Evolutionary conservation across 2,329 filamentous ascomycete species (phyloP).

Genomic region (Xylariaceae sp.): DNA sequence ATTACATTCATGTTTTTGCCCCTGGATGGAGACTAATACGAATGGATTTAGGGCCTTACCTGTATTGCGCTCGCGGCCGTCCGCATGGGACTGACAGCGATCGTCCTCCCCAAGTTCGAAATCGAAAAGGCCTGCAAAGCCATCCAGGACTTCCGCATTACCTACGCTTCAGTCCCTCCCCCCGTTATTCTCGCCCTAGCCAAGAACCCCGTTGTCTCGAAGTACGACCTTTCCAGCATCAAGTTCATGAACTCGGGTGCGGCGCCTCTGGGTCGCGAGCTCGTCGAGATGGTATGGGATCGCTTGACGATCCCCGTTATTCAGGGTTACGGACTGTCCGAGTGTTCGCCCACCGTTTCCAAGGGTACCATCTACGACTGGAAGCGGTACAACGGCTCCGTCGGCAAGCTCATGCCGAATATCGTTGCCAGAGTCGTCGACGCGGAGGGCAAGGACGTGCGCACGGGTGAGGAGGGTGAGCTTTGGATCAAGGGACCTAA

Average conservation of each 20-base stretch:
- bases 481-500: constrained; percentile 76
- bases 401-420: constrained; percentile 72
- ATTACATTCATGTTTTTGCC: neutral
- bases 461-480: constrained; percentile 60
- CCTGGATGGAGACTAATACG: neutral
- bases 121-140: constrained; percentile 71
- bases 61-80: constrained; percentile 65
- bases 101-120: constrained; percentile 77
- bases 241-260: constrained; percentile 85
- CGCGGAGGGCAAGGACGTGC: constrained; percentile 50
- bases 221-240: constrained; percentile 74
- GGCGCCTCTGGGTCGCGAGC: constrained; percentile 74
- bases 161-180: constrained; percentile 76
- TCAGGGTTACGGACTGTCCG: constrained; percentile 86
- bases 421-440: constrained; percentile 78
- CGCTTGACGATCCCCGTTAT: constrained; percentile 76
- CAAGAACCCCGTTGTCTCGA: constrained; percentile 71
- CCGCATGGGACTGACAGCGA: constrained; percentile 58
- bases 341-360: constrained; percentile 77
- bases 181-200: constrained; percentile 75
- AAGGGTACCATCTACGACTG: constrained; percentile 71
- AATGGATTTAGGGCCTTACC: constrained; percentile 51
- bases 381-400: constrained; percentile 69
- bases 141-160: constrained; percentile 70
- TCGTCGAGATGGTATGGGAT: constrained; percentile 69